Percentiles rank a stretch among this genome's conserved stretches.
Evolutionary conservation across 139 green algal species (phyloP).

Genomic region (Mesotaenium endlicherianum): DNA sequence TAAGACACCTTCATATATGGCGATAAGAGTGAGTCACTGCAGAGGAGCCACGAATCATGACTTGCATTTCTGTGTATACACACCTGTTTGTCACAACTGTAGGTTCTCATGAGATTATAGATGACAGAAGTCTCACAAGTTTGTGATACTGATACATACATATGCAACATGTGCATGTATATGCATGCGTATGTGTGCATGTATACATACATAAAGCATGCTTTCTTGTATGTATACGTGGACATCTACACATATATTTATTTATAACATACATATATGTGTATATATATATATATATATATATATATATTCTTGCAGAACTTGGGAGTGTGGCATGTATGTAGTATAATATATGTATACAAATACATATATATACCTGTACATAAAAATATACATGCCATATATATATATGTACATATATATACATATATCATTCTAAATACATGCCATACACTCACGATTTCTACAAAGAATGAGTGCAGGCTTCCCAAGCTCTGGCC

Average conservation of each 20-base stretch:
- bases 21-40: neutral
- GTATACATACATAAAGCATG: constrained; percentile 3
- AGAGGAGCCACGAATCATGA: neutral
- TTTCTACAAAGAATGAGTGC: neutral
- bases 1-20: neutral
- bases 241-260: constrained; percentile 8
- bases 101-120: neutral
- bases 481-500: neutral
- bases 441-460: neutral
- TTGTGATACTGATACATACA: neutral
- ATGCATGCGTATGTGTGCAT: neutral
- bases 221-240: neutral
- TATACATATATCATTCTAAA: neutral
- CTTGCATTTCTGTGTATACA: neutral
- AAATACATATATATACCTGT: constrained; percentile 7
- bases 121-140: no score
- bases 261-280: constrained; percentile 19
- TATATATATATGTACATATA: neutral
- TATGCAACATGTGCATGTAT: neutral
- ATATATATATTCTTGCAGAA: neutral
- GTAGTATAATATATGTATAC: neutral
- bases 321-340: neutral
- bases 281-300: constrained; percentile 26
- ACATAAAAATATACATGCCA: neutral
- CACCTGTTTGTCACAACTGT: neutral